Conservation (phyloP, 129 eudicot genomes). For the Oenanthe sinensis region DNA sequence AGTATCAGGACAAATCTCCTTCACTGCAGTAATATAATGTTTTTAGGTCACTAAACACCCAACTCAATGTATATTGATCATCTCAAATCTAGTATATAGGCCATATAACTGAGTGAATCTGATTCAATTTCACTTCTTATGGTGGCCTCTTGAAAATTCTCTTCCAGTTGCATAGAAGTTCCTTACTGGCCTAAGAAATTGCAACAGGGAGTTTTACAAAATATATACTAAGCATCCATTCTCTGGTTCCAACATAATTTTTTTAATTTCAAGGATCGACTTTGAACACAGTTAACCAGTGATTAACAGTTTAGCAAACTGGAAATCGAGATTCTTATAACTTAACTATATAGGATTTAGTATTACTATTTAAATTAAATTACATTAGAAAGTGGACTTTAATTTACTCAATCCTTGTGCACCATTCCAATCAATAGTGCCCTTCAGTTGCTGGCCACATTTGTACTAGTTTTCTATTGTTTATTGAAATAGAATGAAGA, state of each 20-base stretch:
- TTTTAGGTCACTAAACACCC: background rate
- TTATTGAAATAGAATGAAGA: background rate
- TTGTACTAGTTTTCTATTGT: background rate
- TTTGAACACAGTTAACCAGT: background rate
- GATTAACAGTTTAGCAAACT: background rate
- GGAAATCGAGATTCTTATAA: background rate
- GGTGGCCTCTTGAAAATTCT: background rate
- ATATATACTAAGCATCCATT: background rate
- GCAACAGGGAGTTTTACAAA: background rate
- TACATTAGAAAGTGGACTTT: background rate
- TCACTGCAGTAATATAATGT: background rate
- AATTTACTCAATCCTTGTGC: background rate
- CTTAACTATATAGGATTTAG: background rate
- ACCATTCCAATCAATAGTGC: background rate
- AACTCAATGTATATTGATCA: background rate
- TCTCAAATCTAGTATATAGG: background rate
- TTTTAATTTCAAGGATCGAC: background rate
- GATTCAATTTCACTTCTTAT: background rate
- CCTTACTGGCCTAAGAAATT: background rate
- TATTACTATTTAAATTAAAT: background rate
- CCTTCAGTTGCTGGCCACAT: background rate
- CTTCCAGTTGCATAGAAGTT: background rate
- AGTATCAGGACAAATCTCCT: background rate
- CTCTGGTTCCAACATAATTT: background rate
- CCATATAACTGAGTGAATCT: background rate